Conservation (phyloP, 2,329 filamentous ascomycete genomes). For the Fusarium buharicum region DNA sequence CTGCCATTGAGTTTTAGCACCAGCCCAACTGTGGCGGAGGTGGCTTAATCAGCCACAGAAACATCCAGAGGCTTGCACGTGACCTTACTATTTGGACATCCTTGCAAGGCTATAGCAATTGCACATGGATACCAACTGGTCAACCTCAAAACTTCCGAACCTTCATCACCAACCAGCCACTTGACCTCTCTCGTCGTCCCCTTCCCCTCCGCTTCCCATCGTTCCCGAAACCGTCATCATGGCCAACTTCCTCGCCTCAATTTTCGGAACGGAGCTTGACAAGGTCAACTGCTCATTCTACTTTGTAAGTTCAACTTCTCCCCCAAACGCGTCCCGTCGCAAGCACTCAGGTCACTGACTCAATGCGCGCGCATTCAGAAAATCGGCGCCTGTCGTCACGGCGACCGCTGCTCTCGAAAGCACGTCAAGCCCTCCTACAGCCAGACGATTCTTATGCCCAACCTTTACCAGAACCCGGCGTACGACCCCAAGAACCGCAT, state of each 20-base stretch:
- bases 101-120: conserved; percentile 41
- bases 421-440: conserved; percentile 99
- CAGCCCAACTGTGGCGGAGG: conserved; percentile 3
- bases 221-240: conserved; percentile 59
- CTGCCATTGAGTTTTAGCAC: background rate
- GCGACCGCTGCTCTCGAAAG: conserved; percentile 97
- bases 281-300: conserved; percentile 99
- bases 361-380: conserved; percentile 70
- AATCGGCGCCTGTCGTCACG: conserved; percentile 98
- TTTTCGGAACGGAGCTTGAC: conserved; percentile 99
- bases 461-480: conserved; percentile 98
- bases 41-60: conserved; percentile 28
- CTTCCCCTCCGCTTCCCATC: background rate
- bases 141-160: conserved; percentile 38
- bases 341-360: conserved; percentile 22
- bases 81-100: conserved; percentile 37
- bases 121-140: conserved; percentile 10
- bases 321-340: conserved; percentile 22
- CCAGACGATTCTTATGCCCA: conserved; percentile 97
- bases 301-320: conserved; percentile 54
- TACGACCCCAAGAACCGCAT: conserved; percentile 98
- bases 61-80: conserved; percentile 44
- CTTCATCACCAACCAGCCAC: conserved; percentile 28
- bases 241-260: conserved; percentile 98
- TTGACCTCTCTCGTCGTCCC: conserved; percentile 10